Evolutionary conservation across 129 eudicot genomes (phyloP), one percentile per base, ranked within the genome.

Genomic region (Smallanthus sonchifolius): DNA sequence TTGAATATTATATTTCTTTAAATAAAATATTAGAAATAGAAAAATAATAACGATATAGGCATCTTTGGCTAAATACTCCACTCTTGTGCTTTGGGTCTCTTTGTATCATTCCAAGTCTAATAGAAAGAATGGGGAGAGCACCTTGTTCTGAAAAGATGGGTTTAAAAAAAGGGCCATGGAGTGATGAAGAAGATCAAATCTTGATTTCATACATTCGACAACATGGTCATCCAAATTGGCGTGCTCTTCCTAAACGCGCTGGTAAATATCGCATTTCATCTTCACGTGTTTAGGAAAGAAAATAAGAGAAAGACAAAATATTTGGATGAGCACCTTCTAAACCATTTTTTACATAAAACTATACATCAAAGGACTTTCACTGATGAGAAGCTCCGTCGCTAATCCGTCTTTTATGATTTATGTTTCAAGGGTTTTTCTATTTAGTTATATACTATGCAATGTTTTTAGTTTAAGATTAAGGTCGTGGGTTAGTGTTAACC

Each of bases 121-220:
- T 15, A 78, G 38, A 64, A 9, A 48, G 16, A 62, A 91, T 91
- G 97, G 97, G 83, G 78, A 91, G 97, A 86, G 88, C 88, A 71
- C 95, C 95, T 6, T 91, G 97, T 69, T 91, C 95, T 86, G 90
- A 86, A 54, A 91, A 88, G 84, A 81, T 82, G 77, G 97, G 95
- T 57, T 78, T 91, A 54, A 91, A 88, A 86, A 91, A 70, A 79
- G 97, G 97, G n/a, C 92, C 95, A 64, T 91, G 97, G 97, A 77
- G 86, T 67, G 80, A 66, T 7, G 91, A 91, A 47, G 97, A 91
- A 86, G 97, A 91, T 65, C 79, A 83, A 40, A 57, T 79, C 73
- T 68, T 91, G 70, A 70, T 83, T 36, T 80, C 89, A 67, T 84
- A 80, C 78, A 83, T 91, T 13, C 82, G 64, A 19, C 67, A 80